Conservation (phyloP, 2,329 filamentous ascomycete genomes). For the Fusarium tupiense region DNA sequence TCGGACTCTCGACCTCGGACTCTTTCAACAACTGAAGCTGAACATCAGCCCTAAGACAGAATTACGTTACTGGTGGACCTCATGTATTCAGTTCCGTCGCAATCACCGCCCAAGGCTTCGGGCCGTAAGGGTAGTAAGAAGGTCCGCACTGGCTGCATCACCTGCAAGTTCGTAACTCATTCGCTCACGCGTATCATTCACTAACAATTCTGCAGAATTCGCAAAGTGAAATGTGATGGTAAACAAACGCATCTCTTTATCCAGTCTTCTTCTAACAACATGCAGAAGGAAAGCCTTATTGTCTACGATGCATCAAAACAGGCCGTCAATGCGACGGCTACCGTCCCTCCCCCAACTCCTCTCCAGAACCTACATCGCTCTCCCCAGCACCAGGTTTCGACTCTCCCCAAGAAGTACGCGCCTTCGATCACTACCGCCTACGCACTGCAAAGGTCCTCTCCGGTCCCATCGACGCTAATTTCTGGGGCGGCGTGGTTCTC, state of each 20-base stretch:
- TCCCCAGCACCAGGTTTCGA: slow-evolving; percentile 36
- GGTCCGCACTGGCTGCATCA: slow-evolving; percentile 62
- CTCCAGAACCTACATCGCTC: slow-evolving; percentile 20
- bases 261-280: not conserved
- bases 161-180: slow-evolving; percentile 61
- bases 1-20: slow-evolving; percentile 29
- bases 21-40: not conserved
- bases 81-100: slow-evolving; percentile 16
- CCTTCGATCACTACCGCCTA: slow-evolving; percentile 49
- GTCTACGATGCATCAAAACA: slow-evolving; percentile 63
- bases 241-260: not conserved
- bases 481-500: slow-evolving; percentile 58
- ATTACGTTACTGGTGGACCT: not conserved
- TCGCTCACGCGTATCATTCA: not conserved
- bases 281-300: slow-evolving; percentile 60
- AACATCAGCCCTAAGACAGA: not conserved
- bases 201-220: slow-evolving; percentile 4
- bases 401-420: slow-evolving; percentile 37
- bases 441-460: slow-evolving; percentile 53
- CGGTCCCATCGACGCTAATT: slow-evolving; percentile 53
- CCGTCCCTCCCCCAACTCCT: slow-evolving; percentile 34
- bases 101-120: slow-evolving; percentile 28
- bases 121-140: slow-evolving; percentile 57
- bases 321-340: slow-evolving; percentile 68
- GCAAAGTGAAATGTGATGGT: slow-evolving; percentile 25